Conservation (phyloP, 768 basidiomycete genomes). For the Dacryopinax spathularia region DNA sequence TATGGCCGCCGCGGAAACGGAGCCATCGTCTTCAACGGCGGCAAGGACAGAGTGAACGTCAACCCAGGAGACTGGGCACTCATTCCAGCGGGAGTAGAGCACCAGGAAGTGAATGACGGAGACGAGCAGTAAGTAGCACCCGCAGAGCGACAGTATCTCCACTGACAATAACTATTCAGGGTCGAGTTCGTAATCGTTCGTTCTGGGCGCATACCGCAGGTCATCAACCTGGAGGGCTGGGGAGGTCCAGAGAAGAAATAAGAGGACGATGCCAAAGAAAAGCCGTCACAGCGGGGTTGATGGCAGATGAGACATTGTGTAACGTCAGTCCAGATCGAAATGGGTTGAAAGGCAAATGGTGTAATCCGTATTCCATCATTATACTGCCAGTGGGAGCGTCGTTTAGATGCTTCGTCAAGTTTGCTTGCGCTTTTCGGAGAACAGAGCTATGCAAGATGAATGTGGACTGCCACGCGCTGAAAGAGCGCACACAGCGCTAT, state of each 20-base stretch:
- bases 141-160: neutral
- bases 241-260: slow-evolving; percentile 4
- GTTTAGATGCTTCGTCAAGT: no score
- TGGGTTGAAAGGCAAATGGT: no score
- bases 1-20: slow-evolving; percentile 13
- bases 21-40: slow-evolving; percentile 12
- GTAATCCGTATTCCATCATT: no score
- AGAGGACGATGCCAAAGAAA: no score
- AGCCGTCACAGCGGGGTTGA: no score
- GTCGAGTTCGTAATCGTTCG: slow-evolving; percentile 17
- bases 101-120: slow-evolving; percentile 17
- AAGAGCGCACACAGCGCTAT: no score
- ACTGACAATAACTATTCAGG: neutral
- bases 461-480: no score
- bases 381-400: no score
- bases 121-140: slow-evolving; percentile 12
- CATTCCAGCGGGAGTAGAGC: slow-evolving; percentile 13
- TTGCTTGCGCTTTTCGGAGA: no score
- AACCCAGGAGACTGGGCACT: slow-evolving; percentile 16
- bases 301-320: no score
- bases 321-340: no score
- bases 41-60: slow-evolving; percentile 10
- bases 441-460: no score
- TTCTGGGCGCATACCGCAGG: slow-evolving; percentile 12
- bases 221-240: slow-evolving; percentile 15